Evolutionary conservation across 495 filamentous ascomycete species (phyloP).

Genomic region (Aspergillus asperescens): DNA sequence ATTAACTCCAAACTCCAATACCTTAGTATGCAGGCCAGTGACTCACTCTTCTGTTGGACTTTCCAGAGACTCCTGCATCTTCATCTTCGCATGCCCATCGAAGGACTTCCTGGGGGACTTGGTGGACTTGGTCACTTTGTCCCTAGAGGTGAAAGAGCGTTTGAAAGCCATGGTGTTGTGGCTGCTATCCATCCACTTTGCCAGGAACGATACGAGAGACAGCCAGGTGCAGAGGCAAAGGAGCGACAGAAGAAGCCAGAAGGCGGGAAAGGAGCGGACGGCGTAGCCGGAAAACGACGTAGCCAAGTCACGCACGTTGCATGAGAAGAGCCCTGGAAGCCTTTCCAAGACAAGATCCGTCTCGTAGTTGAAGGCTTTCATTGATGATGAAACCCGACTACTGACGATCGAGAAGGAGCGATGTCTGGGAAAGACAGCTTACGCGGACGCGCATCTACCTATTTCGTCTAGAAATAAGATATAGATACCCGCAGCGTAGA

Average conservation of each 20-base stretch:
- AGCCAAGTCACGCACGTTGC: slow-evolving; percentile 32
- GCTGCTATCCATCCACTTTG: slow-evolving; percentile 17
- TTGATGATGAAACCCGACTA: slow-evolving; percentile 12
- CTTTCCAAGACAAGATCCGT: slow-evolving; percentile 24
- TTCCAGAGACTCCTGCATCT: slow-evolving; percentile 62
- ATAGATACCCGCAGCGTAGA: slow-evolving; percentile 26
- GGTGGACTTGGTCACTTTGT: slow-evolving; percentile 66
- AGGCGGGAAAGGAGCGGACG: slow-evolving; percentile 33
- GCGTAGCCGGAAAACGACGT: slow-evolving; percentile 37
- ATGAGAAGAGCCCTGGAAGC: slow-evolving; percentile 37
- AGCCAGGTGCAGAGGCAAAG: slow-evolving; percentile 25
- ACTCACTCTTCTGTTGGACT: slow-evolving; percentile 48
- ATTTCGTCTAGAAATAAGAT: slow-evolving; percentile 7
- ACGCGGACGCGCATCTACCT: slow-evolving; percentile 28
- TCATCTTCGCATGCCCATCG: slow-evolving; percentile 66
- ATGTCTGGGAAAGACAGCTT: slow-evolving; percentile 22
- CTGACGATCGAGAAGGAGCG: slow-evolving; percentile 12
- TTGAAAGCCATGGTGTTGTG: slow-evolving; percentile 10
- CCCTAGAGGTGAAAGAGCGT: slow-evolving; percentile 73
- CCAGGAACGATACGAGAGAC: slow-evolving; percentile 21
- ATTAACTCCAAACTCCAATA: slow-evolving; percentile 23
- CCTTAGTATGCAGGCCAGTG: neutral
- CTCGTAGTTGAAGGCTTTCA: slow-evolving; percentile 21
- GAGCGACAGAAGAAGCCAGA: slow-evolving; percentile 23
- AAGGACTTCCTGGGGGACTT: slow-evolving; percentile 67